phyloP scores from a whole-genome alignment of 139 green algal species.

The Ostreobium quekettii region DNA sequence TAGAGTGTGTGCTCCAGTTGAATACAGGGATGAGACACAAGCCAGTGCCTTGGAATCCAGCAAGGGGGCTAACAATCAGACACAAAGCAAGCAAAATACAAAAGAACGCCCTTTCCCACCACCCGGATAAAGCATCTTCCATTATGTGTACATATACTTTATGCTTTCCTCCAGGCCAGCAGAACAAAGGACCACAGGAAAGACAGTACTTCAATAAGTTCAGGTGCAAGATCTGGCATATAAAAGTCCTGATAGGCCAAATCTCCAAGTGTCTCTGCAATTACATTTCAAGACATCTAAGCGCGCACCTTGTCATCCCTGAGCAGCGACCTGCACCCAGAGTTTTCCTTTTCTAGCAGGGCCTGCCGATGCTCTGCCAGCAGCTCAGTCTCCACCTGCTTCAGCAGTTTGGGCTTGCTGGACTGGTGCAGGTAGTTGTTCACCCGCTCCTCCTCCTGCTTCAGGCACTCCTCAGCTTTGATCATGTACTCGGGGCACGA shows the following conservation, averaged over 20 bases:
- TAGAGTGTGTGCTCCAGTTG: neutral
- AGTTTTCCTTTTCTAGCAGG: slow-evolving; percentile 94
- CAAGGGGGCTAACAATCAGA: too few species aligned
- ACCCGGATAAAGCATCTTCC: too few species aligned
- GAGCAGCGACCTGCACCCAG: slow-evolving; percentile 76
- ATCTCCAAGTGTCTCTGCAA: neutral
- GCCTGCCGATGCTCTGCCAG: slow-evolving; percentile 70
- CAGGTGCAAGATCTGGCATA: too few species aligned
- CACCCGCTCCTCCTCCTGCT: slow-evolving; percentile 85
- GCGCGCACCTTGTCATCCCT: slow-evolving; percentile 80
- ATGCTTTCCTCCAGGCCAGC: too few species aligned
- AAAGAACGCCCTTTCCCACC: too few species aligned
- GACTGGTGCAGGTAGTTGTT: slow-evolving; percentile 81
- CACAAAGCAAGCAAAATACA: too few species aligned
- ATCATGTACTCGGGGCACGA: slow-evolving; percentile 94
- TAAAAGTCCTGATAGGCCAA: neutral
- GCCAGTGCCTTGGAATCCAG: too few species aligned
- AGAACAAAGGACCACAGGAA: too few species aligned
- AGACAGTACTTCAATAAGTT: too few species aligned
- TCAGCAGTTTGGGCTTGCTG: slow-evolving; percentile 81
- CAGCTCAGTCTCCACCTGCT: slow-evolving; percentile 81
- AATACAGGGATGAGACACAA: too few species aligned
- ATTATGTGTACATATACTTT: too few species aligned
- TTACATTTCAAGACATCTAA: neutral
- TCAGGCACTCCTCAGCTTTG: slow-evolving; percentile 84